These are phyloP conservation scores for Celoporthe dispersa DNA, from an alignment of 2,329 filamentous ascomycete genomes.

Conservation along the genomic window DNA sequence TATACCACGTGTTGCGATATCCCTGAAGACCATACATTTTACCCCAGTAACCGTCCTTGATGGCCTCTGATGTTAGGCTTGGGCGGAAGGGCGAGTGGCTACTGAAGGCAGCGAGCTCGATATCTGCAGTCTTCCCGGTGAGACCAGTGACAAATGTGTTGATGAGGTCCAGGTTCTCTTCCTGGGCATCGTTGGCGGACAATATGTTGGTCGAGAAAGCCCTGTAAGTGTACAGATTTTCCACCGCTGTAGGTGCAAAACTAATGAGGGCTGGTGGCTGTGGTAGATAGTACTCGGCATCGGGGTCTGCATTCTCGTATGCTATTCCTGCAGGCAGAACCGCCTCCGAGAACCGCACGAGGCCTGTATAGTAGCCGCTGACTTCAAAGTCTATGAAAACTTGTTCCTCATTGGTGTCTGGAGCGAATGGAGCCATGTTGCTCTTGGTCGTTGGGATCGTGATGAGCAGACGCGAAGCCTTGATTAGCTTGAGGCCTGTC, in stretches of 20 bases:
- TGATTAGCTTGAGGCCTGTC: conserved; percentile 34
- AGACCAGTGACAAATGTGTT: conserved; percentile 5
- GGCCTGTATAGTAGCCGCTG: conserved; percentile 36
- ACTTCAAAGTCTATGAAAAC: conserved; percentile 28
- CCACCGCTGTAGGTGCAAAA: conserved; percentile 29
- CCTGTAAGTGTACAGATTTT: background rate
- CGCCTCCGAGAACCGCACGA: conserved; percentile 31
- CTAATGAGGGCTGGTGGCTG: conserved; percentile 23
- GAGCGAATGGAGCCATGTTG: conserved; percentile 39
- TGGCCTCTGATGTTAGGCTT: conserved; percentile 33
- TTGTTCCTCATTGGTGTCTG: conserved; percentile 35
- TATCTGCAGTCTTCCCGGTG: background rate
- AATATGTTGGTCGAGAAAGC: background rate
- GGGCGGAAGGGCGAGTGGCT: conserved; percentile 34
- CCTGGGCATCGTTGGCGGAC: conserved; percentile 7
- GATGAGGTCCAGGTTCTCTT: conserved; percentile 24
- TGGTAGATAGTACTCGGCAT: conserved; percentile 31
- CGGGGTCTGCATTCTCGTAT: conserved; percentile 21
- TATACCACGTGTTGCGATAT: conserved; percentile 40
- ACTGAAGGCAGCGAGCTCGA: conserved; percentile 32
- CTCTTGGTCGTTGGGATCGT: conserved; percentile 39
- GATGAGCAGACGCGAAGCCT: conserved; percentile 41
- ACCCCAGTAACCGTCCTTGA: conserved; percentile 38
- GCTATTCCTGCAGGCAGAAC: background rate
- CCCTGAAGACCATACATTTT: conserved; percentile 41